Percentiles rank a stretch among this genome's conserved stretches.
phyloP scores from a whole-genome alignment of 352 stramenopile genomes.

The Nothophytophthora sp. region DNA sequence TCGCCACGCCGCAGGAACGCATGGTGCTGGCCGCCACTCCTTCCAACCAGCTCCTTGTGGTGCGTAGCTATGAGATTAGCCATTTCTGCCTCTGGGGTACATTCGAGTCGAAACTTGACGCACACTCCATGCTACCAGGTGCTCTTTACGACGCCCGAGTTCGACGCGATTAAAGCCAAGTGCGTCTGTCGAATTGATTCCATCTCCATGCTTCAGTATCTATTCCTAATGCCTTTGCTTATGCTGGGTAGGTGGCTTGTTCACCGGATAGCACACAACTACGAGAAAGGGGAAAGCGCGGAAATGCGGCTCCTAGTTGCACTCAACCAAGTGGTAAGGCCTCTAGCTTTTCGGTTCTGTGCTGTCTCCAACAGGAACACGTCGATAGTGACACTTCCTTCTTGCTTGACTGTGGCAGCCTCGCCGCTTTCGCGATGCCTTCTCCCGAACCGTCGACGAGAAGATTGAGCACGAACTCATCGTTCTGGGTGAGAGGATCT shows the following conservation, averaged over 20 bases:
- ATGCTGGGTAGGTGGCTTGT: slow-evolving; percentile 31
- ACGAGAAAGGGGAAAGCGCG: slow-evolving; percentile 32
- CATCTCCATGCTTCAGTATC: background rate
- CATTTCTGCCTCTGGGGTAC: too few species aligned
- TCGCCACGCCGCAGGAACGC: slow-evolving; percentile 45
- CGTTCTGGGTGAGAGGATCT: slow-evolving; percentile 5
- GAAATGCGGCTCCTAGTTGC: slow-evolving; percentile 26
- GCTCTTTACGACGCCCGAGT: slow-evolving; percentile 34
- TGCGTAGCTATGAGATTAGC: slow-evolving; percentile 8
- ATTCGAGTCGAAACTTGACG: background rate
- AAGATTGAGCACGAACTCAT: slow-evolving; percentile 33
- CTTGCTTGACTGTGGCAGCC: slow-evolving; percentile 21
- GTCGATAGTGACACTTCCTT: background rate
- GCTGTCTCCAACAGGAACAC: too few species aligned
- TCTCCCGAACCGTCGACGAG: slow-evolving; percentile 38
- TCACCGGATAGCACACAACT: slow-evolving; percentile 42
- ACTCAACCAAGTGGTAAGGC: slow-evolving; percentile 38
- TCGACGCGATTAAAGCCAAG: slow-evolving; percentile 33
- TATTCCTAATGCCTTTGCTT: background rate
- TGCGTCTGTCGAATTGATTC: slow-evolving; percentile 18
- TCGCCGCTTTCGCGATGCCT: slow-evolving; percentile 37
- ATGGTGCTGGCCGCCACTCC: slow-evolving; percentile 43
- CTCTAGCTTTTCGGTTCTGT: background rate
- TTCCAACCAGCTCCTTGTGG: slow-evolving; percentile 39
- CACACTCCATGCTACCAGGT: slow-evolving; percentile 15